phyloP scores from a whole-genome alignment of 2,329 filamentous ascomycete genomes.

The Claviceps fusiformis region DNA sequence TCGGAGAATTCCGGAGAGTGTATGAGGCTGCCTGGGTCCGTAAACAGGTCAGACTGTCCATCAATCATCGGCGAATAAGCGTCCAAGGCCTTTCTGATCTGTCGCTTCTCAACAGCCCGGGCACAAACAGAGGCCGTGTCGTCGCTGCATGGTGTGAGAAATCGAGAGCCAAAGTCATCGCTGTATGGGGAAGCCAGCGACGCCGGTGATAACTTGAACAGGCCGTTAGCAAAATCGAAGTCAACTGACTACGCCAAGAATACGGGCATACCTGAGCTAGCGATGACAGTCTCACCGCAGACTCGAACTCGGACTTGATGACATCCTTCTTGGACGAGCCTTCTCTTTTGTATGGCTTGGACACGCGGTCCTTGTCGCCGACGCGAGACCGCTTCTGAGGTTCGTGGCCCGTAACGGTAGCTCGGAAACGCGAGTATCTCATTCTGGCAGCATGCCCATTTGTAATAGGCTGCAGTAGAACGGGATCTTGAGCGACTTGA shows the following conservation, averaged over 20 bases:
- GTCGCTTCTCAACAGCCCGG: conserved; percentile 15
- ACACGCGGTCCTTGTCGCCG: conserved; percentile 28
- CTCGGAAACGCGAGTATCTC: conserved; percentile 41
- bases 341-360: conserved; percentile 29
- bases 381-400: conserved; percentile 33
- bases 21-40: conserved; percentile 14
- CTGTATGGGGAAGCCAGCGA: conserved; percentile 25
- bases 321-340: conserved; percentile 20
- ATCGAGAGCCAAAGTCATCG: conserved; percentile 24
- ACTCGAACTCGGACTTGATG: conserved; percentile 30
- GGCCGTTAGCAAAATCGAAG: neutral
- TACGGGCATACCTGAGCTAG: conserved; percentile 16
- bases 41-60: conserved; percentile 15
- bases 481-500: conserved; percentile 39
- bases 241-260: neutral
- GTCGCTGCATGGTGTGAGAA: conserved; percentile 43
- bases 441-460: conserved; percentile 49
- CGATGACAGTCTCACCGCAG: conserved; percentile 15
- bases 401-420: conserved; percentile 32
- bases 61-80: conserved; percentile 9
- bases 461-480: conserved; percentile 38
- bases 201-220: conserved; percentile 21
- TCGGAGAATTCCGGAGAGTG: conserved; percentile 24
- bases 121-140: conserved; percentile 25
- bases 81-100: conserved; percentile 1